Conservation (phyloP, 345 rosid genomes). For the Lepidium didymum region DNA sequence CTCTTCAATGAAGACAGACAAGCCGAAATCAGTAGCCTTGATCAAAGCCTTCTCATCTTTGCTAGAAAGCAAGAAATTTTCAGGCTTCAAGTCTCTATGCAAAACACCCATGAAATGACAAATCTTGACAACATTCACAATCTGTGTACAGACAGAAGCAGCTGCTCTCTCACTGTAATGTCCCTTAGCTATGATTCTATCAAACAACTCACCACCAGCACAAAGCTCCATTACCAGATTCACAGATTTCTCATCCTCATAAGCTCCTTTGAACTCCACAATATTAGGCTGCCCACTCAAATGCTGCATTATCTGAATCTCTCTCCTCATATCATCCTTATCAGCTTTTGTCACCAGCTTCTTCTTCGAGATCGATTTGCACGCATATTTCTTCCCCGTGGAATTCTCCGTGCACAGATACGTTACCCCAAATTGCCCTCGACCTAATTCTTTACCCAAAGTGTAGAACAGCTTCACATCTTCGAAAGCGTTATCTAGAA, state of each 20-base stretch:
- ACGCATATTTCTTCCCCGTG: conserved; percentile 58
- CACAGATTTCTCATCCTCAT: conserved; percentile 76
- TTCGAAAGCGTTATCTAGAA: conserved; percentile 70
- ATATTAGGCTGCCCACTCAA: conserved; percentile 89
- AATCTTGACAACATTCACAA: conserved; percentile 33
- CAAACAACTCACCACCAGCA: conserved; percentile 32
- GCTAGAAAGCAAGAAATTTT: conserved; percentile 36
- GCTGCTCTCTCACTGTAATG: conserved; percentile 34
- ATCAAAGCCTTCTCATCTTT: conserved; percentile 34
- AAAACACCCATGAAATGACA: conserved; percentile 75
- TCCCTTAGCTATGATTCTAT: conserved; percentile 32
- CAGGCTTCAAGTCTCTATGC: conserved; percentile 93
- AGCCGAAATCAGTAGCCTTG: conserved; percentile 33
- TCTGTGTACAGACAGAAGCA: conserved; percentile 31
- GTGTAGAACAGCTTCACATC: conserved; percentile 58
- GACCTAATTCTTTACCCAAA: conserved; percentile 69
- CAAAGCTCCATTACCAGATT: conserved; percentile 74
- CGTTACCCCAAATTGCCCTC: conserved; percentile 92
- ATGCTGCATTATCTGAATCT: conserved; percentile 94
- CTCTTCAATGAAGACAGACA: conserved; percentile 37
- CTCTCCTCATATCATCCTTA: conserved; percentile 72
- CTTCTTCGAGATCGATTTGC: conserved; percentile 81
- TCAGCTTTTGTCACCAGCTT: conserved; percentile 58
- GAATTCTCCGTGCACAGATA: conserved; percentile 72
- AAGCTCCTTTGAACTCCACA: conserved; percentile 82